phyloP scores from a whole-genome alignment of 179 eudicot genomes.

The Spergularia azorica region DNA sequence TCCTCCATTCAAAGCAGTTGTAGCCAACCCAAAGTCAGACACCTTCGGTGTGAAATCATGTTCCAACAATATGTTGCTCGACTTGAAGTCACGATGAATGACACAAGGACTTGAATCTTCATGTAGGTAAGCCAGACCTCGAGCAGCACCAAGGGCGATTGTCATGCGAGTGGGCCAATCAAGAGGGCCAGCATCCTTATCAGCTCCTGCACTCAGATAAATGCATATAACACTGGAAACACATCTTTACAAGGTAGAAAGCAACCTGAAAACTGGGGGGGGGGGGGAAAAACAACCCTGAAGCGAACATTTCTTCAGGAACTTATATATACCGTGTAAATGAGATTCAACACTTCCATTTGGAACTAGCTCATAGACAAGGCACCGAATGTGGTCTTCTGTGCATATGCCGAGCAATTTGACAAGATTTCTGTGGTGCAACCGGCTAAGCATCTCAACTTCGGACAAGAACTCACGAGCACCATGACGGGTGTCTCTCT shows the following conservation, averaged over 20 bases:
- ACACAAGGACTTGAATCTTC: slow-evolving; percentile 99
- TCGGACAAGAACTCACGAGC: slow-evolving; percentile 89
- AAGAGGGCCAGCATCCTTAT: slow-evolving; percentile 67
- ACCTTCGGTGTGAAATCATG: slow-evolving; percentile 95
- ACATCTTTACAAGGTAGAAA: too few species aligned
- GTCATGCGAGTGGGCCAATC: slow-evolving; percentile 88
- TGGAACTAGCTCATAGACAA: slow-evolving; percentile 89
- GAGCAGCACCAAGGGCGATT: slow-evolving; percentile 91
- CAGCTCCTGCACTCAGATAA: slow-evolving; percentile 44
- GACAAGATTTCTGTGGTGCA: slow-evolving; percentile 91
- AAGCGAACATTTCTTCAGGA: not conserved
- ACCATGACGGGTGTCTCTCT: slow-evolving; percentile 78
- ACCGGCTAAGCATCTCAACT: slow-evolving; percentile 95
- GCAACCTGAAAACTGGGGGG: too few species aligned
- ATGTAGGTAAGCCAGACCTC: slow-evolving; percentile 92
- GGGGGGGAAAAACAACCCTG: too few species aligned
- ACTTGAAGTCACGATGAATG: slow-evolving; percentile 95
- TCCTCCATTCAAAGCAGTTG: slow-evolving; percentile 68
- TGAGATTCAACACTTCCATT: slow-evolving; percentile 98
- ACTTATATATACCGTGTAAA: slow-evolving; percentile 67
- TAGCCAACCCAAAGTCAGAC: slow-evolving; percentile 94
- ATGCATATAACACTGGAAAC: too few species aligned
- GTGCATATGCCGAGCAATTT: slow-evolving; percentile 88
- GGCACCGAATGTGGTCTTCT: slow-evolving; percentile 67
- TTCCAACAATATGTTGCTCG: slow-evolving; percentile 92